Conservation (phyloP, 106 monocot genomes). For the Triglochin maritima region DNA sequence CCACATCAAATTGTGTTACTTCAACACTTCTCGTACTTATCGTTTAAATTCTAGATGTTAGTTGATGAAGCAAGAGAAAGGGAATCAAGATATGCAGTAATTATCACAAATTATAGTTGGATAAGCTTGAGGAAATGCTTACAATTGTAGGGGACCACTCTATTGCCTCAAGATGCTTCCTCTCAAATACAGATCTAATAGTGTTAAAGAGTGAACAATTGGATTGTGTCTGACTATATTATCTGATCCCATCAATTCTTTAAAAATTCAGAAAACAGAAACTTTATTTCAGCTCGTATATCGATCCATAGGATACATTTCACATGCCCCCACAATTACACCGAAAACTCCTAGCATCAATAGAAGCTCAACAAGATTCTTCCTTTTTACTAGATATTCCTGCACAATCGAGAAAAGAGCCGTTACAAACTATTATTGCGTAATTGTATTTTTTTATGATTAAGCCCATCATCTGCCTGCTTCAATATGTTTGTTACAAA, state of each 20-base stretch:
- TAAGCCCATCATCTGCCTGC: background rate
- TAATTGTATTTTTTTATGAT: background rate
- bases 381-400: constrained; percentile 65
- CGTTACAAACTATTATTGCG: background rate
- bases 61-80: background rate
- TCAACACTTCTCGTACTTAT: too few relatives aligned
- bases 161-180: constrained; percentile 41
- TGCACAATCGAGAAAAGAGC: constrained; percentile 11
- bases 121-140: too few relatives aligned
- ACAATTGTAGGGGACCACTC: constrained; percentile 53
- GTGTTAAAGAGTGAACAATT: too few relatives aligned
- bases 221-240: too few relatives aligned
- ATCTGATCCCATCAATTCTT: too few relatives aligned
- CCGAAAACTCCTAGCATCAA: constrained; percentile 70
- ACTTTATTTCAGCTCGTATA: too few relatives aligned
- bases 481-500: background rate
- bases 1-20: too few relatives aligned
- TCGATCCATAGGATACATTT: constrained; percentile 90
- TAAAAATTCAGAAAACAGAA: too few relatives aligned
- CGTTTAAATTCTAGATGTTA: too few relatives aligned
- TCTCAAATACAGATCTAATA: constrained; percentile 49
- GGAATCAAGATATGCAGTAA: too few relatives aligned
- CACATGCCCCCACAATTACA: constrained; percentile 23
- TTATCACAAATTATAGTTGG: too few relatives aligned
- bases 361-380: constrained; percentile 44